A percentile compares a stretch with the other conserved stretches of the same genome.
Conservation (phyloP, 306 rosid species). For the Datisca glomerata region DNA sequence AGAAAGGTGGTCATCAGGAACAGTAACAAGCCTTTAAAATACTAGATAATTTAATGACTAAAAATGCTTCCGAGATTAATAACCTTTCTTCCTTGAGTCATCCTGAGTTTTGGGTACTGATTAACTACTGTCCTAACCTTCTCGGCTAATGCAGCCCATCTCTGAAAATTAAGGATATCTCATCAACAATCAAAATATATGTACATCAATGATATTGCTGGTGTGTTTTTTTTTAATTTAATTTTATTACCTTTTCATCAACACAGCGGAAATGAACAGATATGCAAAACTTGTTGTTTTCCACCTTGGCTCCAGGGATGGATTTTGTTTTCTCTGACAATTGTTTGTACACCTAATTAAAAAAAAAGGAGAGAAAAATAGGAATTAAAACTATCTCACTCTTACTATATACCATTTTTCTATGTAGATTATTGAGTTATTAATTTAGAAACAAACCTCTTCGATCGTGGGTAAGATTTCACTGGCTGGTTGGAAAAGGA, state of each 20-base stretch:
- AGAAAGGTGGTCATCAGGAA: background rate
- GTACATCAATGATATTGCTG: background rate
- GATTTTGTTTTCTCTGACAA: slow-evolving; percentile 57
- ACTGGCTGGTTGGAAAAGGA: slow-evolving; percentile 70
- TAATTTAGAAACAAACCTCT: slow-evolving; percentile 37
- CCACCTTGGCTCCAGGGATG: slow-evolving; percentile 73
- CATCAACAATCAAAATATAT: background rate
- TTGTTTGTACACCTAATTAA: slow-evolving; percentile 46
- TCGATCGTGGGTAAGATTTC: slow-evolving; percentile 76
- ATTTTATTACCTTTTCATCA: slow-evolving; percentile 60
- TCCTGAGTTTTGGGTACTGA: slow-evolving; percentile 60
- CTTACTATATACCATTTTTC: background rate
- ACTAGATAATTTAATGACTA: background rate
- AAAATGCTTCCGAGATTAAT: background rate
- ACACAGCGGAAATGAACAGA: slow-evolving; percentile 96
- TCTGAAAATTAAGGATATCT: slow-evolving; percentile 17
- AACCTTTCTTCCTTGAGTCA: slow-evolving; percentile 47
- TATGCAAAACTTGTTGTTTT: slow-evolving; percentile 78
- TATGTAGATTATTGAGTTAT: slow-evolving; percentile 1
- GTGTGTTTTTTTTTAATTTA: slow-evolving; percentile 5
- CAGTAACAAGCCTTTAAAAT: no score
- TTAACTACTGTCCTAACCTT: slow-evolving; percentile 57
- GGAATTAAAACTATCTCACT: slow-evolving; percentile 4
- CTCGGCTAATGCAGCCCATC: slow-evolving; percentile 67
- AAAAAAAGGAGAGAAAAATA: background rate